A percentile compares a stretch with the other conserved stretches of the same genome.
Conservation (phyloP, 2,329 filamentous ascomycete genomes). For the Metarhizium brunneum region DNA sequence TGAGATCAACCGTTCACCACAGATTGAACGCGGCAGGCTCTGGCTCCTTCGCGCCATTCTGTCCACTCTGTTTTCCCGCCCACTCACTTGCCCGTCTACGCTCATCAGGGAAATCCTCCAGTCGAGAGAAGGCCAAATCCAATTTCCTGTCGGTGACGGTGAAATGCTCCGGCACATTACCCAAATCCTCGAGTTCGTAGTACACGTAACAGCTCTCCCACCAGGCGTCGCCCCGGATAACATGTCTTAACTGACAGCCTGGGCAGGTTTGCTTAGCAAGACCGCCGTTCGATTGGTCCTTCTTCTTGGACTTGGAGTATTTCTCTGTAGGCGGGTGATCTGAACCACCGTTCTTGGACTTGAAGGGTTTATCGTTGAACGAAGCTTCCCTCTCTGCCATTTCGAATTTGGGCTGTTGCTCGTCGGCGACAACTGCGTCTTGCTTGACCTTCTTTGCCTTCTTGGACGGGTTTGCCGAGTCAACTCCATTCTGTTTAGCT, state of each 20-base stretch:
- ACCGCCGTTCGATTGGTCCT: neutral
- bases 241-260: slow-evolving; percentile 6
- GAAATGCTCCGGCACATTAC: slow-evolving; percentile 3
- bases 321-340: neutral
- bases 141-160: neutral
- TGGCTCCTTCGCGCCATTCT: neutral
- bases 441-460: neutral
- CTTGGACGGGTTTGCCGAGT: neutral
- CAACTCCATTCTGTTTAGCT: neutral
- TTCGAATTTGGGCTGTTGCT: neutral
- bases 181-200: slow-evolving; percentile 2
- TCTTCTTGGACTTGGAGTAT: neutral
- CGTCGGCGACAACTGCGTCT: neutral
- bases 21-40: neutral
- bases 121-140: slow-evolving; percentile 1
- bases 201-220: slow-evolving; percentile 10
- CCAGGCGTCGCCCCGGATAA: slow-evolving; percentile 8
- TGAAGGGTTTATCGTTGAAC: neutral
- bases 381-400: neutral
- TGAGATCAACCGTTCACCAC: neutral
- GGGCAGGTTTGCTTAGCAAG: slow-evolving; percentile 3
- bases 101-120: slow-evolving; percentile 4
- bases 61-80: neutral
- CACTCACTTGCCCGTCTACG: neutral
- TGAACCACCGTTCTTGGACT: neutral